Percentiles rank a stretch among this genome's conserved stretches.
phyloP scores from a whole-genome alignment of 2,329 filamentous ascomycete species.

The Acrodontium crateriforme region DNA sequence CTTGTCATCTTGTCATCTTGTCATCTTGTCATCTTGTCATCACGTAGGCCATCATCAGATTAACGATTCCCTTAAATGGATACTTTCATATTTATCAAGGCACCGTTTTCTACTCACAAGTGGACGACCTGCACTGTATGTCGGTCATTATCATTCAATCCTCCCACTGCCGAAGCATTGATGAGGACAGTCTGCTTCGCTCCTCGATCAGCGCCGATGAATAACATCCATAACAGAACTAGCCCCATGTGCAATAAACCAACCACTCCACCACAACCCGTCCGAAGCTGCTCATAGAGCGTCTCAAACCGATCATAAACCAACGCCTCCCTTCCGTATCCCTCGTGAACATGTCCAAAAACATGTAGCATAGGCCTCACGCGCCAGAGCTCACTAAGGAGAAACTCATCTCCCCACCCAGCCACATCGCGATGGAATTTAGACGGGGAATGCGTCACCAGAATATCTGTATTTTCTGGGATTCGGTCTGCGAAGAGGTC shows the following conservation, averaged over 20 bases:
- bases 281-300: constrained; percentile 51
- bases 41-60: too few relatives aligned
- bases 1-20: too few relatives aligned
- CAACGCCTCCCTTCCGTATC: constrained; percentile 30
- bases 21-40: too few relatives aligned
- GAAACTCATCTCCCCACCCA: constrained; percentile 18
- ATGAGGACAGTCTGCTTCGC: constrained; percentile 2
- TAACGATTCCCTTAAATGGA: too few relatives aligned
- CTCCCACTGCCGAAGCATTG: constrained; percentile 6
- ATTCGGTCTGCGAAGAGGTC: constrained; percentile 14
- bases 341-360: constrained; percentile 28
- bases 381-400: constrained; percentile 21
- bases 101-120: neutral
- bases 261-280: constrained; percentile 21
- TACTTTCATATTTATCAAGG: too few relatives aligned
- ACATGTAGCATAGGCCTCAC: constrained; percentile 23
- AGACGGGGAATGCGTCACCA: constrained; percentile 29
- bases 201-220: neutral
- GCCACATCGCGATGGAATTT: constrained; percentile 24
- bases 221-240: neutral
- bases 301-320: constrained; percentile 61
- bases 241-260: constrained; percentile 16
- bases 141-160: constrained; percentile 1
- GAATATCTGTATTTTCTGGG: constrained; percentile 21
- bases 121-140: constrained; percentile 1